Evolutionary conservation across 73 alveolate genomes (phyloP), one percentile per base, ranked within the genome.

Genomic region (Paramecium bursaria): DNA sequence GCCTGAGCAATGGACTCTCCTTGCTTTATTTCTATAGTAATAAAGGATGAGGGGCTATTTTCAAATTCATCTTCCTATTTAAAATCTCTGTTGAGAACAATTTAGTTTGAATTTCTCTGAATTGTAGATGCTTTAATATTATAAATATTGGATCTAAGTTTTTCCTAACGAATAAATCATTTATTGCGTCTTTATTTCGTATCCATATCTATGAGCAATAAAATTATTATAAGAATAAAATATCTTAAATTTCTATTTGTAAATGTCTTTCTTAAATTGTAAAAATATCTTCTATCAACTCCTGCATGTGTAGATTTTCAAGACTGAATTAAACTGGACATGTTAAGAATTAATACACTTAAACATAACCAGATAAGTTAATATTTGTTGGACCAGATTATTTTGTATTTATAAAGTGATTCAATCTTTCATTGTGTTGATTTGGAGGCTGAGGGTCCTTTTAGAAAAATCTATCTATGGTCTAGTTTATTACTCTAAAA

Each of bases 41-140:
- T 3, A 42, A 53, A 4, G 76, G 76, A 2, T 54, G 50, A 9
- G 30, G 53, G 22, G 49, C 25, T 42, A 79, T 42, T 21, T 53
- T 79, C 29, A 79, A 22, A 17, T 79, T 79, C 14, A 79, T 51
- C 54, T 79, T 79, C n/a, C 89, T 35, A 9, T 79, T 73, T 42
- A 79, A 55, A 10, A 79, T 79, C 54, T 79, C 89, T 6, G 89
- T 79, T 26, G 60, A 30, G 17, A 79, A 79, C 53, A 53, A 44
- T 3, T 79, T 73, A 2, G 35, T 39, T 42, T 79, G 26, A 4
- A 79, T 79, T 33, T 61, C 53, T 19, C 76, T 73, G 25, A 79
- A 79, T 46, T 79, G 46, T 22, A 79, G 25, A 79, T 79, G 76
- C 9, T 52, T 33, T 35, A 79, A 54, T 1, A 79, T 79, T 13